These are phyloP conservation scores for Ilyonectria destructans DNA, from an alignment of 2,329 filamentous ascomycete genomes.

Conservation along the genomic window DNA sequence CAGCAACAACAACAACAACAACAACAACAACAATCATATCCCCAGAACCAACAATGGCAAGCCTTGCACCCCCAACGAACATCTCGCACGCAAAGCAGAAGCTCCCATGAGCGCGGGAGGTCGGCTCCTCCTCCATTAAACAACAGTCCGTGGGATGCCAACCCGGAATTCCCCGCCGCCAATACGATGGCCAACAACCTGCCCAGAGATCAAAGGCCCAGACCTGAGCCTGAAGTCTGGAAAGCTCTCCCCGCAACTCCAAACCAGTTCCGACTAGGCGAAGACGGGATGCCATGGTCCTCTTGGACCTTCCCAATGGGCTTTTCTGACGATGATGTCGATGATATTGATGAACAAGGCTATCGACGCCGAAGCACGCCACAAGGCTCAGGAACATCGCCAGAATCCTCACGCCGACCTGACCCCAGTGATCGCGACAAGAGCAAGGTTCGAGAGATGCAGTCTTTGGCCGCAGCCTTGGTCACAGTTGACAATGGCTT, in stretches of 20 bases:
- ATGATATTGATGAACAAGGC: constrained; percentile 19
- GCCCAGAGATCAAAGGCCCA: constrained; percentile 37
- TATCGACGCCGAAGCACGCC: constrained; percentile 12
- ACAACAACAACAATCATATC: constrained; percentile 12
- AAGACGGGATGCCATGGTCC: constrained; percentile 66
- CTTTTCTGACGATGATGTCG: constrained; percentile 36
- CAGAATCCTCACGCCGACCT: constrained; percentile 24
- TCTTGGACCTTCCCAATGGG: constrained; percentile 49
- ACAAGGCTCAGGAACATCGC: neutral
- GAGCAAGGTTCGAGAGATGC: constrained; percentile 58
- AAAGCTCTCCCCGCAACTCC: constrained; percentile 62
- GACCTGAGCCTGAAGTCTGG: constrained; percentile 51
- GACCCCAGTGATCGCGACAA: constrained; percentile 53
- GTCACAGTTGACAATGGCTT: constrained; percentile 73
- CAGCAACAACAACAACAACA: constrained; percentile 9
- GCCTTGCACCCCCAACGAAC: constrained; percentile 25
- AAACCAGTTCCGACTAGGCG: constrained; percentile 58
- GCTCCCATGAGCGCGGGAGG: constrained; percentile 62
- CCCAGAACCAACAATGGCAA: constrained; percentile 15
- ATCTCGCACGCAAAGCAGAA: constrained; percentile 43
- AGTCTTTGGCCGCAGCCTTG: constrained; percentile 67
- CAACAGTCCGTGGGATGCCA: constrained; percentile 64
- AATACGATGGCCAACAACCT: constrained; percentile 41
- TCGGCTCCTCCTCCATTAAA: constrained; percentile 67
- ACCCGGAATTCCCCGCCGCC: constrained; percentile 50